These are phyloP conservation scores for Cadophora sp. DNA, from an alignment of 2,329 filamentous ascomycete species.

Conservation along the genomic window DNA sequence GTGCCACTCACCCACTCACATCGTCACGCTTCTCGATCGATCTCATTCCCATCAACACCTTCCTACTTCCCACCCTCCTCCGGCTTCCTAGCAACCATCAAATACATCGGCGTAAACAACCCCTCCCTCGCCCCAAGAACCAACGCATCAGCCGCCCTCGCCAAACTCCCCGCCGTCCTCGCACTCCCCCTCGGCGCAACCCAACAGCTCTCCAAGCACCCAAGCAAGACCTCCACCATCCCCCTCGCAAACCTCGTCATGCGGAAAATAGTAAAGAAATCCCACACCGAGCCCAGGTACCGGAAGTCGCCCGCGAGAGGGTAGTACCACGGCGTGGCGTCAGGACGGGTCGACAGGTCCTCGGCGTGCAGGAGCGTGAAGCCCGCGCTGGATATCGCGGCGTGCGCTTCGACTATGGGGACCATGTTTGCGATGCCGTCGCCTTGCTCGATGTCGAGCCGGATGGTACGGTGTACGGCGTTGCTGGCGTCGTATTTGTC, in stretches of 20 bases:
- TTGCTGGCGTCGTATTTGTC: constrained; percentile 92
- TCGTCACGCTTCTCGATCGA: neutral
- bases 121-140: constrained; percentile 87
- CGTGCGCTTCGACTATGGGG: constrained; percentile 78
- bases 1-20: neutral
- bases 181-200: constrained; percentile 84
- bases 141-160: constrained; percentile 78
- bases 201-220: constrained; percentile 75
- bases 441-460: constrained; percentile 92
- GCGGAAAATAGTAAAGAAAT: constrained; percentile 82
- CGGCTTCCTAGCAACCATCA: constrained; percentile 92
- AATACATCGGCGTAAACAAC: constrained; percentile 95
- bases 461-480: constrained; percentile 84
- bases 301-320: constrained; percentile 84
- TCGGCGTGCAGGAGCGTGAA: constrained; percentile 86
- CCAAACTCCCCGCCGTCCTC: constrained; percentile 92
- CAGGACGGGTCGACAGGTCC: constrained; percentile 80
- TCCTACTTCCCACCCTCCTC: neutral
- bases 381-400: constrained; percentile 85
- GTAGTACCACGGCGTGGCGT: constrained; percentile 91
- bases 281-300: constrained; percentile 80
- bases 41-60: neutral
- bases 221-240: constrained; percentile 78
- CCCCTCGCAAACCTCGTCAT: constrained; percentile 88
- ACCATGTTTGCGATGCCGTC: constrained; percentile 99